Base-by-base conservation (phyloP, 345 rosid species). In the Viola odorata region DNA sequence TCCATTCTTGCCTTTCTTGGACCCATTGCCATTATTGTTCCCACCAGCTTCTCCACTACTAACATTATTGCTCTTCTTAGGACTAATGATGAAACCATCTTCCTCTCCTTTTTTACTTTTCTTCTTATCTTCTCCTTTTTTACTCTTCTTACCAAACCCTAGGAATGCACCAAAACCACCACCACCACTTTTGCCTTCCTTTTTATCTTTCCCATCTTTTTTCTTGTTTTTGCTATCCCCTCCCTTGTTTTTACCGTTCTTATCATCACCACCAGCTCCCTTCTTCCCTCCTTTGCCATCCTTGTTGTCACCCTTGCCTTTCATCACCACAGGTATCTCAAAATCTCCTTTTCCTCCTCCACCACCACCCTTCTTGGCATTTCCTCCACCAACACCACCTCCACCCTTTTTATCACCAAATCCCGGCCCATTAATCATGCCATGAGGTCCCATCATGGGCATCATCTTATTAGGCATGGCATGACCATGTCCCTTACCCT, bases 301-400 rank as follows among this genome's bases (percentile, higher is more conserved):
- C 23, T 68, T 76, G 1, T 55, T 67, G 41, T 50, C 61, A 13
- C 65, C 75, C 44, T 69, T 69, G 12, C 85, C 84, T 70, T 73
- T 82, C 77, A 79, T 78, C 3, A 75, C 77, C 53, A 84, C 69
- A 3, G 90, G 85, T 11, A 87, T 66, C 63, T 87, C 90, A 81
- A 87, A 60, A 10, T 13, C 42, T 14, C 36, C 68, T 12, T 37
- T 38, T 37, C 45, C 59, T 0, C 45, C 66, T 5, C 76, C 80
- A 0, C 81, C 66, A 6, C 76, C 80, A 0, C 81, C 80, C 58
- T 80, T 82, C 73, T 68, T 68, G 49, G 8, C 65, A 23, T 47
- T 47, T 16, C 60, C 65, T 6, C 66, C 72, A 42, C 61, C 68
- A 1, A 72, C 79, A 1, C 61, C 63, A 12, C 63, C 73, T 0